phyloP scores from a whole-genome alignment of 805 yeast species.

The Spathaspora gorwiae region DNA sequence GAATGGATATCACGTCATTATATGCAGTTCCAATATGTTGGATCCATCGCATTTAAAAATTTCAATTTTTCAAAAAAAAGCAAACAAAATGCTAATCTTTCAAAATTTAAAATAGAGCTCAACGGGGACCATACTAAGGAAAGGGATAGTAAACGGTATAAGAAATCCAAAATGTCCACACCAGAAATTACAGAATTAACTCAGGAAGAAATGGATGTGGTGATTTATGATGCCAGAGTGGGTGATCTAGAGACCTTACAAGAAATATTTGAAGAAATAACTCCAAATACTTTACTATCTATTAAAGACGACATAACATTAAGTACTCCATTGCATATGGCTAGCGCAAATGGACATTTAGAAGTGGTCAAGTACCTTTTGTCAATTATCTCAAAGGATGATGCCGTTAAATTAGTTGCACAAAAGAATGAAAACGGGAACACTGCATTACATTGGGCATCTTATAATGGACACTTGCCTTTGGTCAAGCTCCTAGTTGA shows the following conservation, averaged over 20 bases:
- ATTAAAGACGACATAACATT: conserved; percentile 61
- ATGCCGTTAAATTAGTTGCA: conserved; percentile 33
- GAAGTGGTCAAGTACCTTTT: conserved; percentile 63
- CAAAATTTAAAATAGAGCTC: no score
- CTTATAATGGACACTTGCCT: conserved; percentile 77
- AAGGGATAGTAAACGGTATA: neutral
- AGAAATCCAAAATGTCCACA: conserved; percentile 11
- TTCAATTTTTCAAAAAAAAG: no score
- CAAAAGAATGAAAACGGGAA: conserved; percentile 74
- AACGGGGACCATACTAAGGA: no score
- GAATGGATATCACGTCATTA: no score
- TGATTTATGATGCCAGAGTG: conserved; percentile 77
- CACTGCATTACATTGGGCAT: conserved; percentile 96
- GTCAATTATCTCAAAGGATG: conserved; percentile 39
- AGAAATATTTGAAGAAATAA: conserved; percentile 59
- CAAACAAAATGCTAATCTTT: no score
- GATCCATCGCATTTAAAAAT: no score
- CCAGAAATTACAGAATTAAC: conserved; percentile 26
- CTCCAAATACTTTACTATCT: conserved; percentile 36
- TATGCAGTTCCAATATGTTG: no score
- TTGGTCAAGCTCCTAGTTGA: conserved; percentile 69
- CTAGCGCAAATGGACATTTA: conserved; percentile 88
- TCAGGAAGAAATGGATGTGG: conserved; percentile 79
- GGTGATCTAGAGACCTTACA: conserved; percentile 79
- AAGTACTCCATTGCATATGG: conserved; percentile 88